Evolutionary conservation across 306 rosid species (phyloP), one percentile per base, ranked within the genome.

Genomic region (Begonia fuchsioides): DNA sequence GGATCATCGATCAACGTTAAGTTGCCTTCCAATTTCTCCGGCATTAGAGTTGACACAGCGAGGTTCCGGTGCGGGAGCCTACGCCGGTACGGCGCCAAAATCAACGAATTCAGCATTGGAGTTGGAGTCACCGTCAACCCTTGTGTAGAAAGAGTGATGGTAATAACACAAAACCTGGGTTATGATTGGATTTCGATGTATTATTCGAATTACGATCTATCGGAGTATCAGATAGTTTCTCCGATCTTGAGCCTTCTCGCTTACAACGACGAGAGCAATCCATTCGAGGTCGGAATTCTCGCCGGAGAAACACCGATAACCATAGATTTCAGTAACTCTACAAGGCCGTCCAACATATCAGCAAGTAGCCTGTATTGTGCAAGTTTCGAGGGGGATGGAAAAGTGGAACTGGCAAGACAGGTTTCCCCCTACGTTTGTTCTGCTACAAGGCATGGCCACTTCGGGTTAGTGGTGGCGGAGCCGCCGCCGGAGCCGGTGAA

Each of bases 61-160:
- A 77, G 94, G 64, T 73, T 66, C 52, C 65, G 98, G 51, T 90
- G 98, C 56, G 98, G 98, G 2, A 90, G 98, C 73, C 67, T 90
- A 49, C 61, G 68, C n/a, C n/a, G n/a, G n/a, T n/a, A n/a, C n/a
- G n/a, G n/a, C n/a, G n/a, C n/a, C n/a, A n/a, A n/a, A n/a, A n/a
- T n/a, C n/a, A n/a, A n/a, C n/a, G n/a, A n/a, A n/a, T n/a, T 90
- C 17, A 80, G 62, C 64, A 74, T 90, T 7, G 67, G 60, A 51
- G 38, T 59, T 18, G 98, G 92, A 46, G 79, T 85, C n/a, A 58
- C 68, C 11, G 70, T 81, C 9, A 72, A 75, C 50, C 95, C 98
- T 32, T 85, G 95, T 61, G 88, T 75, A 12, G 95, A 90, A 58
- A 81, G 98, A 54, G 90, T 79, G 39, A 70, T 90, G 78, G 32